These are phyloP conservation scores for Pichia sporocuriosa DNA, from an alignment of 805 yeast genomes.

Conservation along the genomic window DNA sequence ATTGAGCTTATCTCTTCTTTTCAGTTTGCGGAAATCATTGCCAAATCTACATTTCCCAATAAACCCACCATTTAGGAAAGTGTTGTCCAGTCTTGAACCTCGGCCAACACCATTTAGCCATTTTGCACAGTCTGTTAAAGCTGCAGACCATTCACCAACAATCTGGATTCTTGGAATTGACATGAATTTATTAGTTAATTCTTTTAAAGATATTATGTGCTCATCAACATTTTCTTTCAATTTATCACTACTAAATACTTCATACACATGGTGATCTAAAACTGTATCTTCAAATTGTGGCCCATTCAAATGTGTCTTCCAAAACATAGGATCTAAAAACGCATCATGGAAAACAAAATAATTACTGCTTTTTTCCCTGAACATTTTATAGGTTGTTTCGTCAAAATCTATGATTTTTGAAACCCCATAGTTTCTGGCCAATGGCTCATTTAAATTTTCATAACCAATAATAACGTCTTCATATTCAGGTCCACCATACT, in stretches of 20 bases:
- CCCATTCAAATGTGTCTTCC: conserved; percentile 33
- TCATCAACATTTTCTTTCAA: conserved; percentile 49
- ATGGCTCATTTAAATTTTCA: conserved; percentile 67
- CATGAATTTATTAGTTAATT: conserved; percentile 38
- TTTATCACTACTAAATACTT: conserved; percentile 69
- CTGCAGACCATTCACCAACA: conserved; percentile 69
- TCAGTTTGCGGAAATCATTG: conserved; percentile 37
- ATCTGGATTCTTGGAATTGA: conserved; percentile 38
- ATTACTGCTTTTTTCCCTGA: conserved; percentile 35
- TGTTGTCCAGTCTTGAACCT: conserved; percentile 63
- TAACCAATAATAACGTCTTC: conserved; percentile 61
- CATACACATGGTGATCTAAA: conserved; percentile 87
- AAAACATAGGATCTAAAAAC: conserved; percentile 47
- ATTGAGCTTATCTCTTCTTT: conserved; percentile 33
- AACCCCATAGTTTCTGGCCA: conserved; percentile 46
- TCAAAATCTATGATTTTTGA: conserved; percentile 35
- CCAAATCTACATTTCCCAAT: conserved; percentile 48
- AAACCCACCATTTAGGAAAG: conserved; percentile 33
- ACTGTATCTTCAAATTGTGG: conserved; percentile 42
- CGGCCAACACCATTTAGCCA: conserved; percentile 67
- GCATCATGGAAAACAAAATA: conserved; percentile 62
- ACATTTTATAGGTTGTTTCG: conserved; percentile 35
- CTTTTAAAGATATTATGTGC: conserved; percentile 51
- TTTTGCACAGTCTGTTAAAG: conserved; percentile 61
- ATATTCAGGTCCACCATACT: conserved; percentile 44